Percentiles rank a stretch among this genome's conserved stretches.
Conservation (phyloP, 2,329 filamentous ascomycete genomes). For the Leptoxyphium fumago region DNA sequence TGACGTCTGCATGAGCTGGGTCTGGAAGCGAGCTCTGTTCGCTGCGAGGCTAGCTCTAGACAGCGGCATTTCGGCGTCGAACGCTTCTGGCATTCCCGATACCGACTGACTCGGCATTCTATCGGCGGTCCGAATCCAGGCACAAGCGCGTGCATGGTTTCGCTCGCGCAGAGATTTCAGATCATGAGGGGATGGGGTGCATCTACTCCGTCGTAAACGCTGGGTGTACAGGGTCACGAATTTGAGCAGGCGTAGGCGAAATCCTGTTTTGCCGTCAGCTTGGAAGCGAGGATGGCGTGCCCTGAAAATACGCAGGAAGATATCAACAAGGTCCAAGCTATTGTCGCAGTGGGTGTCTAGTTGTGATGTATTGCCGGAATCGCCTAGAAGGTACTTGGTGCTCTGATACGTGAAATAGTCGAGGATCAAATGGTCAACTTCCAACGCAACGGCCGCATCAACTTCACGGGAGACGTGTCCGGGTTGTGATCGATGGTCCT, state of each 20-base stretch:
- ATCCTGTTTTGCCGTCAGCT: conserved; percentile 26
- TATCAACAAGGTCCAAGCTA: conserved; percentile 17
- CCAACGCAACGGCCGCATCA: conserved; percentile 23
- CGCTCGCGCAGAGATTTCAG: conserved; percentile 22
- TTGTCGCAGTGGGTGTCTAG: not conserved
- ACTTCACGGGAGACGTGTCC: conserved; percentile 2
- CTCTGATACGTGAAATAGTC: conserved; percentile 39
- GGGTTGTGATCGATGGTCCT: not conserved
- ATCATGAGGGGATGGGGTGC: conserved; percentile 23
- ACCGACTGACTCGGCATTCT: conserved; percentile 6
- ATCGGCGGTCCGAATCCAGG: conserved; percentile 11
- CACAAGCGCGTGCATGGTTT: conserved; percentile 21
- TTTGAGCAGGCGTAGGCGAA: conserved; percentile 35
- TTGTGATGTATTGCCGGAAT: not conserved
- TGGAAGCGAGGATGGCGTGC: conserved; percentile 21
- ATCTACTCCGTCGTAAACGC: conserved; percentile 23
- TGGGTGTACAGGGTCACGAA: conserved; percentile 32
- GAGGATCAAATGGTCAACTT: conserved; percentile 41
- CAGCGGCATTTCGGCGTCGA: conserved; percentile 7
- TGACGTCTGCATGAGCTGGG: conserved; percentile 10
- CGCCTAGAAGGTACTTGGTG: conserved; percentile 10
- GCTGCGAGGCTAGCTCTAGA: conserved; percentile 5
- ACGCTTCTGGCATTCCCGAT: conserved; percentile 2
- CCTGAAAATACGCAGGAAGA: conserved; percentile 30
- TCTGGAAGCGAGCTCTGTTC: conserved; percentile 4